Percentiles rank a stretch among this genome's conserved stretches.
These are phyloP conservation scores for Pyrrhoderma noxium DNA, from an alignment of 1,284 basidiomycete species.

Conservation along the genomic window DNA sequence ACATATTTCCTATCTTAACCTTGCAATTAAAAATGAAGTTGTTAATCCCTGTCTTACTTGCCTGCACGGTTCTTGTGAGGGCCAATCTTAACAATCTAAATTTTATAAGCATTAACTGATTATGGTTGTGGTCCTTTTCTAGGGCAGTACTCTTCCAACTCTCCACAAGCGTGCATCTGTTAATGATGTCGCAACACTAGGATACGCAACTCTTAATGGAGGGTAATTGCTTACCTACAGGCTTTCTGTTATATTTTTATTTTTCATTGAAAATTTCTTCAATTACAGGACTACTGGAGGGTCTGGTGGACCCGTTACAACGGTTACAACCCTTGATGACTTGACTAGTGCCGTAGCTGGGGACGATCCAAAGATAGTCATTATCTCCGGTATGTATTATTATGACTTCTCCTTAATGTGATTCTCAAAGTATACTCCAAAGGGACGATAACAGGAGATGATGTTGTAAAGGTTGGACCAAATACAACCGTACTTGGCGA, in stretches of 20 bases:
- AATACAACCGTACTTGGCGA: conserved; percentile 38
- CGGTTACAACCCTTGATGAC: conserved; percentile 35
- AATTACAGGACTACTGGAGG: conserved; percentile 36
- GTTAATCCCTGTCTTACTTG: too few relatives aligned
- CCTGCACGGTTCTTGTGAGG: too few relatives aligned
- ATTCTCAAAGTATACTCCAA: background rate
- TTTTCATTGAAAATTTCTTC: background rate
- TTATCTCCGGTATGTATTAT: conserved; percentile 35
- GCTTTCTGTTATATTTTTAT: too few relatives aligned
- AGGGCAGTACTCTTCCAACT: background rate
- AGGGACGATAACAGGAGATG: conserved; percentile 37
- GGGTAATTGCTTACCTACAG: conserved; percentile 26
- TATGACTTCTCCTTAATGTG: background rate
- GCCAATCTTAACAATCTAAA: too few relatives aligned
- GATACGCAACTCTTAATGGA: conserved; percentile 37
- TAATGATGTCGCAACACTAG: conserved; percentile 34
- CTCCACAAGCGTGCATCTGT: conserved; percentile 30
- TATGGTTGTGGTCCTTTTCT: too few relatives aligned
- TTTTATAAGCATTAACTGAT: too few relatives aligned
- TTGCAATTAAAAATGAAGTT: too few relatives aligned
- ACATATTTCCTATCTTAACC: too few relatives aligned
- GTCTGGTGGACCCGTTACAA: conserved; percentile 35
- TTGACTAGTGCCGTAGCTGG: conserved; percentile 41
- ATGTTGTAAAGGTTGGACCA: conserved; percentile 35
- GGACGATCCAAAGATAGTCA: conserved; percentile 37